phyloP scores from a whole-genome alignment of 805 yeast species.

The Yarrowia sp. region DNA sequence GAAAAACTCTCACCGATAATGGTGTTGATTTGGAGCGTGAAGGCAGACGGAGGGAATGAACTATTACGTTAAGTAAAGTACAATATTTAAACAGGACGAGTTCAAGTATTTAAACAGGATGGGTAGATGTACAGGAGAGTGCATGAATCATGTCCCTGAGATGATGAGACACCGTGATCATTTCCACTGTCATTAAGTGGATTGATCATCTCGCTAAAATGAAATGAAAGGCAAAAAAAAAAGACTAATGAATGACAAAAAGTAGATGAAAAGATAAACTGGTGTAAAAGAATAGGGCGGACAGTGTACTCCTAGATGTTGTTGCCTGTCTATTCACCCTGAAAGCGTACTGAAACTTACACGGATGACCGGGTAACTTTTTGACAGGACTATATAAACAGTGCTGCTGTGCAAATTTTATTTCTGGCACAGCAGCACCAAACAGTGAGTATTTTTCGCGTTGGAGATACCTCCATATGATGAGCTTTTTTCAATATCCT shows the following conservation, averaged over 20 bases:
- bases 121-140: no score
- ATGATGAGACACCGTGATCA: no score
- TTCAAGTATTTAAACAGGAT: no score
- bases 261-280: not conserved
- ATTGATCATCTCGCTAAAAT: not conserved
- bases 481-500: conserved; percentile 18
- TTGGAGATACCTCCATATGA: not conserved
- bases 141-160: no score
- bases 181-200: no score
- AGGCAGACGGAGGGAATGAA: no score
- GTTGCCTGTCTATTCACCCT: no score
- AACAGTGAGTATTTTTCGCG: not conserved
- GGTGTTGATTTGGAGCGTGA: no score
- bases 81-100: no score
- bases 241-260: not conserved
- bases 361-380: not conserved
- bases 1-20: not conserved
- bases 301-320: no score
- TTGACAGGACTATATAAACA: not conserved
- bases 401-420: not conserved
- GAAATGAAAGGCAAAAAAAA: not conserved
- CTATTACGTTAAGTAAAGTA: no score
- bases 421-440: not conserved
- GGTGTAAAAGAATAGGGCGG: no score
- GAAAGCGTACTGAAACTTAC: conserved; percentile 9